These are phyloP conservation scores for Glaciozyma martinii DNA, from an alignment of 768 basidiomycete species.

Conservation along the genomic window DNA sequence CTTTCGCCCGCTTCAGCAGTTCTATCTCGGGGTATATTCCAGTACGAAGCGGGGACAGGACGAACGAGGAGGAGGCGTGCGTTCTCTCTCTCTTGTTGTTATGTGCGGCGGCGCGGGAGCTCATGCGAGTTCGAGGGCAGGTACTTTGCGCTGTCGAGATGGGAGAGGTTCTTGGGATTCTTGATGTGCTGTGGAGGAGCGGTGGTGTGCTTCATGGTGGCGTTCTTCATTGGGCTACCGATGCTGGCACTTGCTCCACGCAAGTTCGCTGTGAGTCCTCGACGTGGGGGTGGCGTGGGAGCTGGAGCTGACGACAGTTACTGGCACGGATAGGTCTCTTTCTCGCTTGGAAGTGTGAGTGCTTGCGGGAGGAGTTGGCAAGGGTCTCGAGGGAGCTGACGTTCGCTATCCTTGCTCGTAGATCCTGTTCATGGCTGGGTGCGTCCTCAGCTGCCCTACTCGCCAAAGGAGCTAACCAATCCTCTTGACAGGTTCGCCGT, in stretches of 20 bases:
- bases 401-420: background rate
- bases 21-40: slow-evolving; percentile 80
- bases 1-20: slow-evolving; percentile 80
- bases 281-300: no score
- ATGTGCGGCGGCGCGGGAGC: background rate
- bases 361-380: background rate
- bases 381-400: background rate
- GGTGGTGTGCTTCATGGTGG: slow-evolving; percentile 82
- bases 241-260: slow-evolving; percentile 63
- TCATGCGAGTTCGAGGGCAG: background rate
- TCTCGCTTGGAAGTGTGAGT: slow-evolving; percentile 24
- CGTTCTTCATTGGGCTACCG: slow-evolving; percentile 69
- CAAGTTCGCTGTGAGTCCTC: slow-evolving; percentile 70
- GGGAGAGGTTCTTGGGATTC: slow-evolving; percentile 91
- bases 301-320: background rate
- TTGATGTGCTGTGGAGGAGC: slow-evolving; percentile 81
- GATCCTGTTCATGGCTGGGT: slow-evolving; percentile 93
- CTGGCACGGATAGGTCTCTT: slow-evolving; percentile 35
- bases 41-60: slow-evolving; percentile 64
- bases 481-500: slow-evolving; percentile 39
- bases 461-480: background rate
- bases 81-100: background rate
- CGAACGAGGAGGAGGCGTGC: slow-evolving; percentile 91
- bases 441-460: slow-evolving; percentile 34
- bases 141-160: slow-evolving; percentile 60